Conservation (phyloP, 1,284 basidiomycete genomes). For the Limonomyces culmigenus region DNA sequence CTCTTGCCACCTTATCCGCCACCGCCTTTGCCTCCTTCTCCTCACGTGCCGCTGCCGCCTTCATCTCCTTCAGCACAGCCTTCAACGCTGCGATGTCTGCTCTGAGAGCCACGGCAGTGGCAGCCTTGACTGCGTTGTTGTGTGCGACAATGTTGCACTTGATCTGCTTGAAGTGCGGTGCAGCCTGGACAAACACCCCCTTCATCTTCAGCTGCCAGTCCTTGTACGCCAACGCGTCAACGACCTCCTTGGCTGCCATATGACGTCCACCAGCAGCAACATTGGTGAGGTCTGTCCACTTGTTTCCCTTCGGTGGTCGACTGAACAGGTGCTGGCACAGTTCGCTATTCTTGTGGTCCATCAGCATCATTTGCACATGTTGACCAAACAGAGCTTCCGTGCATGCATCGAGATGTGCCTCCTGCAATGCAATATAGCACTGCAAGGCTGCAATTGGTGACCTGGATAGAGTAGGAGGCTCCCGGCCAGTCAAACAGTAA, state of each 20-base stretch:
- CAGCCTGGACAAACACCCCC: background rate
- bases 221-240: background rate
- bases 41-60: background rate
- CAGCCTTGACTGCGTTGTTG: background rate
- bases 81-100: no score
- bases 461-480: no score
- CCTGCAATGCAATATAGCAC: no score
- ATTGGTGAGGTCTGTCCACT: background rate
- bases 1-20: background rate
- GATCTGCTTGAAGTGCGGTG: background rate
- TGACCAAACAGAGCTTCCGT: background rate
- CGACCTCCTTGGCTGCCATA: background rate
- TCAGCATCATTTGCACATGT: background rate
- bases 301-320: no score
- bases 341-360: background rate
- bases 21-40: background rate
- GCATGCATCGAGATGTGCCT: no score
- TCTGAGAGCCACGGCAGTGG: no score
- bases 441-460: no score
- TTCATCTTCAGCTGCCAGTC: background rate
- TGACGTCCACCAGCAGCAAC: background rate
- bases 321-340: background rate
- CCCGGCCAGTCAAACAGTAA: no score
- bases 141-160: background rate
- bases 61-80: background rate